Percentiles rank a stretch among this genome's conserved stretches.
Conservation (phyloP, 2,329 filamentous ascomycete species). For the Trichoderma sp. region DNA sequence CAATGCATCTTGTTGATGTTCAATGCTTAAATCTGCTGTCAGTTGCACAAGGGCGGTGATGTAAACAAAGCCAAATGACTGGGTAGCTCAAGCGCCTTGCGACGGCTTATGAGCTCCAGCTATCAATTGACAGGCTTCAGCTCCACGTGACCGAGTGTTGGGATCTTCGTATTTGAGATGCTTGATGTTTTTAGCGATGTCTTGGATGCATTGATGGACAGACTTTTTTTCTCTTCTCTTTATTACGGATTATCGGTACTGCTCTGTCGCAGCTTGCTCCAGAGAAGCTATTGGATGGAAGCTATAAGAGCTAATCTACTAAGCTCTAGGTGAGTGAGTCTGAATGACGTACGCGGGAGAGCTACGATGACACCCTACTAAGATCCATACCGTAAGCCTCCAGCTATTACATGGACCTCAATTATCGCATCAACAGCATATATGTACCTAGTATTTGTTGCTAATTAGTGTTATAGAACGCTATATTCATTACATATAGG, state of each 20-base stretch:
- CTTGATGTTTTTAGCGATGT: background rate
- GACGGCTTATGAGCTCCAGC: background rate
- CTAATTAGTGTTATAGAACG: no score
- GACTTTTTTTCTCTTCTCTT: background rate
- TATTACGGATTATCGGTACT: background rate
- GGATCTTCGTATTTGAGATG: background rate
- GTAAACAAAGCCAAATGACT: background rate
- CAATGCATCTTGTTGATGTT: slow-evolving; percentile 14
- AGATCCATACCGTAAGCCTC: background rate
- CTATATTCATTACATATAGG: background rate
- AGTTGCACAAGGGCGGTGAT: background rate
- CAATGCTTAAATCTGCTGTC: background rate
- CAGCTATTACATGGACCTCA: background rate
- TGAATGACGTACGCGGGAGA: background rate
- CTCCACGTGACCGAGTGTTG: background rate
- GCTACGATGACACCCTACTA: background rate
- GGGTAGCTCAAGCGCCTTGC: background rate
- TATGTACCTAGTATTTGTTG: background rate
- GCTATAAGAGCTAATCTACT: background rate
- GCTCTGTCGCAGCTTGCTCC: background rate
- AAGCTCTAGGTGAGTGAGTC: background rate
- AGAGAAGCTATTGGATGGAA: background rate
- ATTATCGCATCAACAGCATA: background rate
- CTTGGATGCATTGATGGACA: background rate
- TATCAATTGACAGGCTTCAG: background rate